Conservation (phyloP, 2,329 filamentous ascomycete genomes). For the Alternaria tenuissima region DNA sequence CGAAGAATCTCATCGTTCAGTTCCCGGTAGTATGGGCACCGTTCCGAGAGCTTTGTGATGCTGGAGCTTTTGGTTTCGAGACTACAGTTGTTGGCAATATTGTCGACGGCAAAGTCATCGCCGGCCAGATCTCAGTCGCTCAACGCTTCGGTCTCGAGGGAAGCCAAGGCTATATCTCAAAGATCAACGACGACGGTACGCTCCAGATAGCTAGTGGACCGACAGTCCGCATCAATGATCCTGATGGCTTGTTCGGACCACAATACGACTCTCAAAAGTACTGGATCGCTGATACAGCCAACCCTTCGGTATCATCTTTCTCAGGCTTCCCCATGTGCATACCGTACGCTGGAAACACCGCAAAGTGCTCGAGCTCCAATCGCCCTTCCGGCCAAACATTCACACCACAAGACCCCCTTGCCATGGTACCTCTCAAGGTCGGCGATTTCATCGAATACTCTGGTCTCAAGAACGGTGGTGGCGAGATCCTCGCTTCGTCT, state of each 20-base stretch:
- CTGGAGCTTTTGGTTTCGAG: constrained; percentile 32
- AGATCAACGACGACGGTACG: constrained; percentile 45
- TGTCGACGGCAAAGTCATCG: constrained; percentile 48
- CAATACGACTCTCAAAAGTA: constrained; percentile 40
- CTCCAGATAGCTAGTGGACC: constrained; percentile 51
- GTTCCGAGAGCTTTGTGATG: constrained; percentile 44
- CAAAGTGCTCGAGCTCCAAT: constrained; percentile 50
- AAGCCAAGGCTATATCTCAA: constrained; percentile 49
- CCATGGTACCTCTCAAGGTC: constrained; percentile 53
- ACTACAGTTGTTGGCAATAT: constrained; percentile 52
- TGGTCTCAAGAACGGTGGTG: constrained; percentile 38
- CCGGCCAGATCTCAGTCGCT: constrained; percentile 49
- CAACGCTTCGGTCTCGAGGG: constrained; percentile 49
- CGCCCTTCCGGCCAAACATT: constrained; percentile 44
- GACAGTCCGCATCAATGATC: constrained; percentile 55
- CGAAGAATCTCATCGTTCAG: constrained; percentile 60
- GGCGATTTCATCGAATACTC: constrained; percentile 55
- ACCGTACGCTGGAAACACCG: constrained; percentile 51
- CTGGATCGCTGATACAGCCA: constrained; percentile 60
- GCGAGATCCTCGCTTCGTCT: constrained; percentile 48
- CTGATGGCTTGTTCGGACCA: constrained; percentile 55
- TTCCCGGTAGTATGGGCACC: constrained; percentile 59
- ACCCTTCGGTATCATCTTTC: constrained; percentile 59
- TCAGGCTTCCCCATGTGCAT: constrained; percentile 64
- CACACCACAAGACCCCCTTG: constrained; percentile 45